Percentiles rank a stretch among this genome's conserved stretches.
phyloP scores from a whole-genome alignment of 2,329 filamentous ascomycete species.

The Cladosporium velox region DNA sequence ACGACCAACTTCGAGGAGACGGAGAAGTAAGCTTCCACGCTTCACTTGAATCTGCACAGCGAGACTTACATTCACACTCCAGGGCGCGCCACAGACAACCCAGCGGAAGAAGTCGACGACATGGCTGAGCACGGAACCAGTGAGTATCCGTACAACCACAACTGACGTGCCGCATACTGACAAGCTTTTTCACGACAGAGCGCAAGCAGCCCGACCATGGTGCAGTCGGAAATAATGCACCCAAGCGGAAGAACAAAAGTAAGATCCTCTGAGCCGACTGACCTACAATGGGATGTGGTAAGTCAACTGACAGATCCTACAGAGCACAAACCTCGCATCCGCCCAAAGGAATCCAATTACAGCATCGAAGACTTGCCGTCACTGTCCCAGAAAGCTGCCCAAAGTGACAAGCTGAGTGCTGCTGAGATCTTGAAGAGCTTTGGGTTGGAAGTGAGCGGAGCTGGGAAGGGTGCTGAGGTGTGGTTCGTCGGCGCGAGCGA shows the following conservation, averaged over 20 bases:
- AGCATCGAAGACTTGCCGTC: neutral
- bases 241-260: neutral
- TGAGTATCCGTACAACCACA: neutral
- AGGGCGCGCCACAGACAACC: neutral
- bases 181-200: neutral
- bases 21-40: neutral
- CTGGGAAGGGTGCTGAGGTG: neutral
- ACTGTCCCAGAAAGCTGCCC: neutral
- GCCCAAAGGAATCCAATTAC: neutral
- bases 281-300: neutral
- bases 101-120: neutral
- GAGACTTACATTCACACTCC: neutral
- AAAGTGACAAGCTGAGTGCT: neutral
- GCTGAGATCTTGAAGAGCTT: neutral
- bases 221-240: neutral
- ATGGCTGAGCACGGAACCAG: neutral
- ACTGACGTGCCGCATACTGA: neutral
- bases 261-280: neutral
- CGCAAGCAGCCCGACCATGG: neutral
- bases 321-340: neutral
- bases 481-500: neutral
- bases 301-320: neutral
- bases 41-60: neutral
- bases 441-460: neutral
- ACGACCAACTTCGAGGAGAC: neutral